Percentiles rank a stretch among this genome's conserved stretches.
Evolutionary conservation across 129 eudicot species (phyloP).

Genomic region (Flaveria robusta): DNA sequence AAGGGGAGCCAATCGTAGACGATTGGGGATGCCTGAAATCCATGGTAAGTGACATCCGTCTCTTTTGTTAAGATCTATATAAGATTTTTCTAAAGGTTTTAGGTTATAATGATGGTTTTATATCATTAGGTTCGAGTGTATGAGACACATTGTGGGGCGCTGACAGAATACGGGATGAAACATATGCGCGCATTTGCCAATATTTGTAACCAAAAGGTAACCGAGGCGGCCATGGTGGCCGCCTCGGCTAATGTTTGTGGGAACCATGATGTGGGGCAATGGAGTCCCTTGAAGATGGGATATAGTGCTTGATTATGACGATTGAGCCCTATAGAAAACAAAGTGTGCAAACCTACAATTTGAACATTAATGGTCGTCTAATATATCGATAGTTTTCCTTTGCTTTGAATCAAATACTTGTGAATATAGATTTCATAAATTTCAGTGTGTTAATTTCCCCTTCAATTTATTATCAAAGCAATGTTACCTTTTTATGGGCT

Average conservation of each 20-base stretch:
- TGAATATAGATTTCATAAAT: background rate
- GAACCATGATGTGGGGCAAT: conserved; percentile 39
- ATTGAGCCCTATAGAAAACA: background rate
- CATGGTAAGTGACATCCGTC: conserved; percentile 43
- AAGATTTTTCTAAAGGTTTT: background rate
- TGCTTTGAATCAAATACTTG: background rate
- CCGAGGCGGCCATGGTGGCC: conserved; percentile 41
- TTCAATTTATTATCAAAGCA: too few relatives aligned
- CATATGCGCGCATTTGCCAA: conserved; percentile 86
- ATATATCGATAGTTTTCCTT: conserved; percentile 5
- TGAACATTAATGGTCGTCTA: background rate
- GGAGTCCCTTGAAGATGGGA: conserved; percentile 42
- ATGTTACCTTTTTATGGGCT: too few relatives aligned
- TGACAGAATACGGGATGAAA: conserved; percentile 86
- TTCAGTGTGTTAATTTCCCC: background rate
- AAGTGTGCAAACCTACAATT: background rate
- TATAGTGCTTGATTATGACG: conserved; percentile 49
- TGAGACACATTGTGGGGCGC: conserved; percentile 70
- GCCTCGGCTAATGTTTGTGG: conserved; percentile 56
- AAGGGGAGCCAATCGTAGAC: conserved; percentile 47
- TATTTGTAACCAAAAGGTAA: conserved; percentile 63
- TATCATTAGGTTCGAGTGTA: conserved; percentile 53
- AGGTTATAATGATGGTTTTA: too few relatives aligned
- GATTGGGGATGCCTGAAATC: conserved; percentile 96
- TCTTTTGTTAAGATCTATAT: background rate